phyloP scores from a whole-genome alignment of 1,284 basidiomycete genomes.

The Pascua guehoae region DNA sequence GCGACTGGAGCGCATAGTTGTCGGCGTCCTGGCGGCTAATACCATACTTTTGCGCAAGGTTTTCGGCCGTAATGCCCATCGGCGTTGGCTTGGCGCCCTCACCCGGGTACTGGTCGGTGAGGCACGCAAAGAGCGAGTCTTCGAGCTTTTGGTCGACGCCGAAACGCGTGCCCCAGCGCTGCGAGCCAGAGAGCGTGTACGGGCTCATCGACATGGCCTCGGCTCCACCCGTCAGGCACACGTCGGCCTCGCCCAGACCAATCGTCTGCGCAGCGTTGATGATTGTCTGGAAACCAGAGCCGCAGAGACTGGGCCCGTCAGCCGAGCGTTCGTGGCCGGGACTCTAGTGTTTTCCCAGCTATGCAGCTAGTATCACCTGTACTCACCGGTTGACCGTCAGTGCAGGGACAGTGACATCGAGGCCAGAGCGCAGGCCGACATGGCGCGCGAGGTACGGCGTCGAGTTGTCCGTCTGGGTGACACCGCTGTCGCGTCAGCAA shows the following conservation, averaged over 20 bases:
- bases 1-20: constrained; percentile 56
- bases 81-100: constrained; percentile 45
- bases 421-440: constrained; percentile 55
- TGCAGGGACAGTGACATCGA: constrained; percentile 54
- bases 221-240: constrained; percentile 56
- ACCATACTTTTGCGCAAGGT: constrained; percentile 55
- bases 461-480: constrained; percentile 52
- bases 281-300: constrained; percentile 56
- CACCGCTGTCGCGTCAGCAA: constrained; percentile 37
- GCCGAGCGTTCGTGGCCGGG: background rate
- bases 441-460: constrained; percentile 57
- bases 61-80: constrained; percentile 58
- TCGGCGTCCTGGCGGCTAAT: constrained; percentile 56
- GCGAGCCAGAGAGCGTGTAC: constrained; percentile 50
- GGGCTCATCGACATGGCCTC: constrained; percentile 57
- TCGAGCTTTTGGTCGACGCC: constrained; percentile 57
- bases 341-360: background rate
- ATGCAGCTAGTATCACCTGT: background rate
- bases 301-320: constrained; percentile 51
- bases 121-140: constrained; percentile 55
- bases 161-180: constrained; percentile 42
- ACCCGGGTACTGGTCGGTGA: constrained; percentile 55
- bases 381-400: constrained; percentile 54
- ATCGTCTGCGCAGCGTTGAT: constrained; percentile 57
- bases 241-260: constrained; percentile 53